Conservation (phyloP, 352 stramenopile species). For the Phytopythium sindhum region DNA sequence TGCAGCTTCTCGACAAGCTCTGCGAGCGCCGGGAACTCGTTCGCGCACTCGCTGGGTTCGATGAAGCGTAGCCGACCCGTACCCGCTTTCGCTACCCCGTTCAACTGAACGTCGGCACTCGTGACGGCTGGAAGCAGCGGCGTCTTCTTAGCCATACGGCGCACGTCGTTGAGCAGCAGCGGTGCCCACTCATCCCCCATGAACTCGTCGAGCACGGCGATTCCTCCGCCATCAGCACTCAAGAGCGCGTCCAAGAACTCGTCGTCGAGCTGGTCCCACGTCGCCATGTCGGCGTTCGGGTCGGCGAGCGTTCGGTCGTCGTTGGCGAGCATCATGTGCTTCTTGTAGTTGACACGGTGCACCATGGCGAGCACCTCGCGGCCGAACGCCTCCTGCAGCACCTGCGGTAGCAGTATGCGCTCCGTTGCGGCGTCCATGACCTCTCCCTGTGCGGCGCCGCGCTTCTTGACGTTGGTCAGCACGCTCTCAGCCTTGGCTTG, state of each 20-base stretch:
- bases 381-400: constrained; percentile 83
- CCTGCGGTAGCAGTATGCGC: constrained; percentile 57
- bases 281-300: constrained; percentile 44
- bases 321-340: constrained; percentile 73
- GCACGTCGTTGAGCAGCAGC: constrained; percentile 61
- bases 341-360: constrained; percentile 77
- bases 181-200: constrained; percentile 78
- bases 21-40: constrained; percentile 59
- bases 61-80: constrained; percentile 59
- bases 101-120: constrained; percentile 15
- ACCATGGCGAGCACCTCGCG: constrained; percentile 83
- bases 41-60: constrained; percentile 45
- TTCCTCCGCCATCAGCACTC: constrained; percentile 14
- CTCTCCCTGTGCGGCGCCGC: constrained; percentile 64
- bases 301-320: constrained; percentile 60
- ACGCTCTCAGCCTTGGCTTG: constrained; percentile 74
- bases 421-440: constrained; percentile 78
- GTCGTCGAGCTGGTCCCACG: constrained; percentile 60
- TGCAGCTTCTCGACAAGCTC: constrained; percentile 78
- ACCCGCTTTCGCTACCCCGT: not conserved
- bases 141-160: constrained; percentile 53
- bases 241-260: constrained; percentile 43
- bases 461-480: constrained; percentile 76
- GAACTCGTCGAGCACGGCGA: constrained; percentile 64
- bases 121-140: constrained; percentile 36